Evolutionary conservation across 2,329 filamentous ascomycete species (phyloP).

Genomic region (Phialocephala subalpina): DNA sequence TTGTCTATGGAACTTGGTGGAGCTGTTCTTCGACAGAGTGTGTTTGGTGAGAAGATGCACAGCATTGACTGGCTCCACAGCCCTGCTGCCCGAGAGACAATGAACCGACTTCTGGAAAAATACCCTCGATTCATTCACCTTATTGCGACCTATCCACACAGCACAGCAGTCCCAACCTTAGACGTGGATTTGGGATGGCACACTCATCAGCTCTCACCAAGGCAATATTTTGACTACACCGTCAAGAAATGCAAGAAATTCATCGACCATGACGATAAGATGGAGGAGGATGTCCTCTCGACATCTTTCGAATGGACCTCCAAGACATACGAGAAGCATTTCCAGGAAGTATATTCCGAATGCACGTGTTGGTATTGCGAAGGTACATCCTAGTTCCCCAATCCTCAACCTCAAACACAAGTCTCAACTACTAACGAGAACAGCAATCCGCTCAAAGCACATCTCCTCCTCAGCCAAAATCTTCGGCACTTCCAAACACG

Average conservation of each 20-base stretch:
- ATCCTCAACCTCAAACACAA: too few relatives aligned
- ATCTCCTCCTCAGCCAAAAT: slow-evolving; percentile 54
- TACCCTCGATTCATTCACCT: slow-evolving; percentile 70
- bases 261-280: slow-evolving; percentile 86
- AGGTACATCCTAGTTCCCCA: too few relatives aligned
- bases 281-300: slow-evolving; percentile 71
- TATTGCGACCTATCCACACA: slow-evolving; percentile 55
- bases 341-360: slow-evolving; percentile 73
- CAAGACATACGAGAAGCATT: slow-evolving; percentile 72
- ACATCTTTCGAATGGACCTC: slow-evolving; percentile 76
- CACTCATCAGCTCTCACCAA: slow-evolving; percentile 75
- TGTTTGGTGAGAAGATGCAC: slow-evolving; percentile 77
- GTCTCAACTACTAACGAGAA: too few relatives aligned
- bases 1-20: slow-evolving; percentile 72
- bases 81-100: slow-evolving; percentile 68
- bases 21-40: slow-evolving; percentile 70
- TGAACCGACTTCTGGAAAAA: slow-evolving; percentile 69
- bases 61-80: slow-evolving; percentile 81
- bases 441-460: slow-evolving; percentile 64
- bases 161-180: slow-evolving; percentile 72
- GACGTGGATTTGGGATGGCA: slow-evolving; percentile 84
- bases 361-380: slow-evolving; percentile 90
- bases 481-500: slow-evolving; percentile 54
- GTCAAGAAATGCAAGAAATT: slow-evolving; percentile 59
- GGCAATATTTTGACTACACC: slow-evolving; percentile 68